Evolutionary conservation across 306 rosid species (phyloP), one percentile per base, ranked within the genome.

Genomic region (Hippophae rhamnoides): DNA sequence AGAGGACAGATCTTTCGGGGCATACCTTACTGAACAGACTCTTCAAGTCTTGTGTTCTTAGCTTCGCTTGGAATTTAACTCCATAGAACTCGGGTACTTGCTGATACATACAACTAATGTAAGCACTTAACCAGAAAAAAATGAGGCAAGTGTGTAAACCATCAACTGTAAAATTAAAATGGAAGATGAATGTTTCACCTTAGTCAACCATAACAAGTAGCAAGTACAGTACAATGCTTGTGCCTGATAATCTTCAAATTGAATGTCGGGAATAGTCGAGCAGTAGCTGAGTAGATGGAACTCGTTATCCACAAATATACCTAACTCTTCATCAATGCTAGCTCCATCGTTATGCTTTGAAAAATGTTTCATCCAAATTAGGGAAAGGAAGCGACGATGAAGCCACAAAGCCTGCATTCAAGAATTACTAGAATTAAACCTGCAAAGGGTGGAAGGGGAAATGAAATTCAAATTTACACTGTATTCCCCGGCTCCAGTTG

Each of bases 321-420:
- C 56, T n/a, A 73, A 43, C 61, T 61, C 79, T 26, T 43, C 61
- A 50, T 61, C 56, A 61, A 45, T 65, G 74, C 61, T 10, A 59
- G 23, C 50, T 62, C 60, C 62, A 10, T 27, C 18, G 13, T 70
- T 70, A 55, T 71, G 43, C 8, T 40, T 38, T 25, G 43, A 61
- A 61, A 81, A 68, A 56, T 76, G 70, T 69, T 81, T 79, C 61
- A 81, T 74, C 92, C 86, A 75, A 72, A 64, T 70, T 64, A 58
- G 38, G 49, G 93, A 80, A 61, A 87, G 87, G 77, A 92, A 83
- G 69, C 93, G 92, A 0, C 88, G 93, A 69, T 87, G 95, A 83
- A 92, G 95, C 98, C 98, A 92, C 49, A 87, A 61, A 62, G 87
- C 89, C 98, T 85, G 87, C 70, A 62, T 31, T 48, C 54, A 64